Evolutionary conservation across 2,329 filamentous ascomycete genomes (phyloP).

Genomic region (Penicillium janthinellum): DNA sequence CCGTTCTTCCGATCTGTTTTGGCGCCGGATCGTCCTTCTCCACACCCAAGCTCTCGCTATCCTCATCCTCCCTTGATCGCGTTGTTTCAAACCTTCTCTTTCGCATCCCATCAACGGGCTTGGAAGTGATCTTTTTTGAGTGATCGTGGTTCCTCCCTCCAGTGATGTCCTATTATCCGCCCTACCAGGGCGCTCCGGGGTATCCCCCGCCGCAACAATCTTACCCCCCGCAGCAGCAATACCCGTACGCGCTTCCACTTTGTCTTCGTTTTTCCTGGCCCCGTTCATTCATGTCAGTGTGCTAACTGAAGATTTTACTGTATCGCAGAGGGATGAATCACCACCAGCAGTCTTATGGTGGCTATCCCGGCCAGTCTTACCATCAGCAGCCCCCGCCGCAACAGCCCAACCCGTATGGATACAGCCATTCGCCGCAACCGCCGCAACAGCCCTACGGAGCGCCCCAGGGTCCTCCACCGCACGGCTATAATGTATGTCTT

Average conservation of each 20-base stretch:
- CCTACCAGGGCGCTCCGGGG: conserved; percentile 58
- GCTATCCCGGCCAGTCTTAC: conserved; percentile 42
- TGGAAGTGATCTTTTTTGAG: conserved; percentile 12
- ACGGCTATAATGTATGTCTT: conserved; percentile 41
- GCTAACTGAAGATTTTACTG: conserved; percentile 5
- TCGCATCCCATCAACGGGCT: not conserved
- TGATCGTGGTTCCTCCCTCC: conserved; percentile 4
- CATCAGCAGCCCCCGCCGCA: conserved; percentile 49
- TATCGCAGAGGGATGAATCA: conserved; percentile 36
- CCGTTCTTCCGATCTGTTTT: conserved; percentile 24
- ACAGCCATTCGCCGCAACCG: conserved; percentile 46
- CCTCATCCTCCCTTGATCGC: conserved; percentile 12
- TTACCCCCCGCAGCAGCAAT: conserved; percentile 45
- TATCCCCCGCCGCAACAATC: conserved; percentile 54
- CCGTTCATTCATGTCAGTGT: not conserved
- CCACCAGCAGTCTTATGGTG: conserved; percentile 40
- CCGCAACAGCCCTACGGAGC: conserved; percentile 37
- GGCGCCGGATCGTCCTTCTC: conserved; percentile 24
- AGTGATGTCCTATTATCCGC: conserved; percentile 66
- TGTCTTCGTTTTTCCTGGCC: conserved; percentile 13
- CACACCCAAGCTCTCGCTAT: conserved; percentile 18
- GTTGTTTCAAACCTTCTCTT: conserved; percentile 7
- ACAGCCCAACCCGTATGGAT: conserved; percentile 43
- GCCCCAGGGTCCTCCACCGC: conserved; percentile 27
- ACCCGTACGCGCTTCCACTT: conserved; percentile 39